These are phyloP conservation scores for Aotearoamyces nothofagi DNA, from an alignment of 2,329 filamentous ascomycete species.

Conservation along the genomic window DNA sequence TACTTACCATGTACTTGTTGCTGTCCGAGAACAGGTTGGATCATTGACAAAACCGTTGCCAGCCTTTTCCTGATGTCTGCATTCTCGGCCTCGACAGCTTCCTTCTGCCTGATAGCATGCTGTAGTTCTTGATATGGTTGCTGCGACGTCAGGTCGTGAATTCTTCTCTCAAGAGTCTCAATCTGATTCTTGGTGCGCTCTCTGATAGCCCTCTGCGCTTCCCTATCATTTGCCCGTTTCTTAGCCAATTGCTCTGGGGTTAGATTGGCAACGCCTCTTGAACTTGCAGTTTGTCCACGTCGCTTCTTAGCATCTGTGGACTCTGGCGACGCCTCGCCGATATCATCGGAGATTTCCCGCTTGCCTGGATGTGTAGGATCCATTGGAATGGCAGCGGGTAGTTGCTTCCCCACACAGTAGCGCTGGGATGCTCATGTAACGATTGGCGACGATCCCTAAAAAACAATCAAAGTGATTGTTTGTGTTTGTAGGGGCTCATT, in stretches of 20 bases:
- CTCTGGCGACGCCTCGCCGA: too few relatives aligned
- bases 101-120: conserved; percentile 58
- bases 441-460: too few relatives aligned
- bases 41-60: conserved; percentile 44
- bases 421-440: too few relatives aligned
- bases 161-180: conserved; percentile 59
- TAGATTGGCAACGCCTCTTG: conserved; percentile 67
- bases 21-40: conserved; percentile 39
- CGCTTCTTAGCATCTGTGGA: too few relatives aligned
- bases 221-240: conserved; percentile 83
- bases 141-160: conserved; percentile 59
- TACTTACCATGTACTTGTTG: conserved; percentile 17
- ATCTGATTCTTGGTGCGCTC: conserved; percentile 81
- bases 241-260: conserved; percentile 79
- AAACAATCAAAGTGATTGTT: too few relatives aligned
- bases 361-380: too few relatives aligned
- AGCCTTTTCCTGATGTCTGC: conserved; percentile 59
- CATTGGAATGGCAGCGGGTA: too few relatives aligned
- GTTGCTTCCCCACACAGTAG: too few relatives aligned
- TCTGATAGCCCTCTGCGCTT: conserved; percentile 77
- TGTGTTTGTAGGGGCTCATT: too few relatives aligned
- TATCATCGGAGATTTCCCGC: too few relatives aligned
- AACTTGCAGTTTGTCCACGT: conserved; percentile 43
- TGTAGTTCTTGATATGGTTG: conserved; percentile 78
- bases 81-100: conserved; percentile 66